These are phyloP conservation scores for Silybum marianum DNA, from an alignment of 129 eudicot species.

Conservation along the genomic window DNA sequence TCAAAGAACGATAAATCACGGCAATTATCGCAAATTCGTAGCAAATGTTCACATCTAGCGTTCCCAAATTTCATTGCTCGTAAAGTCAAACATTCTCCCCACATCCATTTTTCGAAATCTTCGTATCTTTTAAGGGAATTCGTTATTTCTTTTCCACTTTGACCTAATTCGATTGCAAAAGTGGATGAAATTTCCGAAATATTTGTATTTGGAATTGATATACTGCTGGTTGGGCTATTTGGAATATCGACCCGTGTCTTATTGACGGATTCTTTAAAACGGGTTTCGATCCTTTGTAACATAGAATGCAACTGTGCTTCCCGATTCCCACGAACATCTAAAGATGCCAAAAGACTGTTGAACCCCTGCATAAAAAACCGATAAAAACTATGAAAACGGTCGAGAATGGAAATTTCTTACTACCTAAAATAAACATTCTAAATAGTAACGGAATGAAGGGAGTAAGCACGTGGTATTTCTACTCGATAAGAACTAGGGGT, in stretches of 20 bases:
- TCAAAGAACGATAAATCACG: conserved; percentile 46
- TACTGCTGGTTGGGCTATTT: conserved; percentile 43
- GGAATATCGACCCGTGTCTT: conserved; percentile 22
- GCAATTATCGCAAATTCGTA: conserved; percentile 60
- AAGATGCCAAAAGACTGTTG: conserved; percentile 61
- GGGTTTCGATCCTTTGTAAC: conserved; percentile 66
- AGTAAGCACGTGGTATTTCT: background rate
- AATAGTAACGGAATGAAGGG: too few species aligned
- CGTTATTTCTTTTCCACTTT: conserved; percentile 40
- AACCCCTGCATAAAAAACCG: conserved; percentile 54
- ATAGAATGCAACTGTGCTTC: conserved; percentile 80
- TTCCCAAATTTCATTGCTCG: conserved; percentile 66
- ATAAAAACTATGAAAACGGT: too few species aligned
- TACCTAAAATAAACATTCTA: too few species aligned
- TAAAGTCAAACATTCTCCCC: conserved; percentile 68
- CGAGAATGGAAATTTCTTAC: too few species aligned
- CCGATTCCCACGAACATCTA: conserved; percentile 83
- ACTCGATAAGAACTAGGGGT: background rate
- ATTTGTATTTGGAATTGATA: conserved; percentile 32
- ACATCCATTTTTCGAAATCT: conserved; percentile 81
- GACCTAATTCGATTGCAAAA: conserved; percentile 47
- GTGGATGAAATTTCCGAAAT: conserved; percentile 47
- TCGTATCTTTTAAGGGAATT: conserved; percentile 46
- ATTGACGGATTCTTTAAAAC: conserved; percentile 53
- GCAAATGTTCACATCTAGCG: conserved; percentile 41